Conservation (phyloP, 805 yeast species). For the Teunomyces tritomae region DNA sequence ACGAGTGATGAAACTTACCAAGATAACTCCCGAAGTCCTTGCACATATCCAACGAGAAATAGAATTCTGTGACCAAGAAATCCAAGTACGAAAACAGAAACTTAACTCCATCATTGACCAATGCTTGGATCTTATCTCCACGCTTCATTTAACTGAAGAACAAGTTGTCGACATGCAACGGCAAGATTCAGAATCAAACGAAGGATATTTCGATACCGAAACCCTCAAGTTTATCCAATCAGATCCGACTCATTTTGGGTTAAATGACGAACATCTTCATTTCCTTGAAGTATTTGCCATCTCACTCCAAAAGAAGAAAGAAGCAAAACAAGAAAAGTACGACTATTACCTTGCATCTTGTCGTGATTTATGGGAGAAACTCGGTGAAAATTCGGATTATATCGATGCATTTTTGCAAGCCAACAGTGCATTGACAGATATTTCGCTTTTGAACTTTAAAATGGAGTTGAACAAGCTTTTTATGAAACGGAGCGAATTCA, state of each 20-base stretch:
- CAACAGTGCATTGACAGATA: constrained; percentile 47
- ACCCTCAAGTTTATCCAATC: constrained; percentile 33
- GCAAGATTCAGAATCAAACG: constrained; percentile 18
- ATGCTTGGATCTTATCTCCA: constrained; percentile 24
- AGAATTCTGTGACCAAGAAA: constrained; percentile 24
- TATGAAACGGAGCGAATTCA: constrained; percentile 56
- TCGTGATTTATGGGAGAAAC: constrained; percentile 51
- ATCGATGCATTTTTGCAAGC: constrained; percentile 41
- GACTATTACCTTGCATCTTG: constrained; percentile 41
- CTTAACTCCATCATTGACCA: constrained; percentile 22
- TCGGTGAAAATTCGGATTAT: constrained; percentile 46
- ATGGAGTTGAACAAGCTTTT: constrained; percentile 57
- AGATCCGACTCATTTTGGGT: constrained; percentile 41
- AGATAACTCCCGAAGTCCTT: constrained; percentile 31
- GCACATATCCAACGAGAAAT: constrained; percentile 22
- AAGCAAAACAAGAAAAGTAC: constrained; percentile 34
- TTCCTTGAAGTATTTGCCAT: constrained; percentile 30
- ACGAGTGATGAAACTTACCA: constrained; percentile 34
- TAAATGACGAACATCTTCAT: constrained; percentile 31
- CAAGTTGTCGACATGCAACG: constrained; percentile 34
- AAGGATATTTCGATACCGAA: constrained; percentile 36
- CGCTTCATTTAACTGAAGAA: constrained; percentile 30
- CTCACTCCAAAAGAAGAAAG: constrained; percentile 30
- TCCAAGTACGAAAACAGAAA: constrained; percentile 18
- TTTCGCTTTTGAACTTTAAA: constrained; percentile 49